Percentiles rank a stretch among this genome's conserved stretches.
phyloP scores from a whole-genome alignment of 1,139 yeast genomes.

The Petasospora fabianii region DNA sequence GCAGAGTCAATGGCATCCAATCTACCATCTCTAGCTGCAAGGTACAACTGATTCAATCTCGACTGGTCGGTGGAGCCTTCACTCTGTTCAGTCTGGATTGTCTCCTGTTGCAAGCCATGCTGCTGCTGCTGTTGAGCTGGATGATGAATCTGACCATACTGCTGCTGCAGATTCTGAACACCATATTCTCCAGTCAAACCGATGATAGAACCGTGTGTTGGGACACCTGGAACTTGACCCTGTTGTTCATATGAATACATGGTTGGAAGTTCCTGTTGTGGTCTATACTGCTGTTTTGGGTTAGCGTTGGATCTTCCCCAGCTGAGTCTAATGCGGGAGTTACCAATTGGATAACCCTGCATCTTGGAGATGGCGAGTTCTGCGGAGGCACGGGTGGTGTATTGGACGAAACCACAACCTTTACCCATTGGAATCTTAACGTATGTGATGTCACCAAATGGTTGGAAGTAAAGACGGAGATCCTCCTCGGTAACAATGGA shows the following conservation, averaged over 20 bases:
- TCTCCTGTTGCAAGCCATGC: too few species aligned
- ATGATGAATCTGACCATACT: constrained; percentile 10
- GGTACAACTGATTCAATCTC: constrained; percentile 43
- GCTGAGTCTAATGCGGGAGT: constrained; percentile 76
- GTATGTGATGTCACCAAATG: constrained; percentile 80
- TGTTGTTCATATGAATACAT: constrained; percentile 22
- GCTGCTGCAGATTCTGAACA: constrained; percentile 3
- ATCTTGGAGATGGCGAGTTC: constrained; percentile 85
- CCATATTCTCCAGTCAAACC: constrained; percentile 18
- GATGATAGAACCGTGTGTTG: constrained; percentile 6
- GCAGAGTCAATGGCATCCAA: constrained; percentile 44
- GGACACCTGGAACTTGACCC: constrained; percentile 10
- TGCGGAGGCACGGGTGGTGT: constrained; percentile 73
- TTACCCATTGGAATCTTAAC: constrained; percentile 90
- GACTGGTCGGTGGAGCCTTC: constrained; percentile 25
- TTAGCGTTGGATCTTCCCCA: constrained; percentile 65
- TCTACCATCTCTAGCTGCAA: constrained; percentile 47
- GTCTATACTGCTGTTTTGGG: constrained; percentile 22
- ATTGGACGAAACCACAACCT: constrained; percentile 92
- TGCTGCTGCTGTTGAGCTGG: background rate
- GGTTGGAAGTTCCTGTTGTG: constrained; percentile 24
- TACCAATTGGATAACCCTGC: constrained; percentile 92
- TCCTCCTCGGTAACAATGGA: constrained; percentile 74
- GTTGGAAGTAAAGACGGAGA: constrained; percentile 67
- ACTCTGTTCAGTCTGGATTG: constrained; percentile 13